Conservation (phyloP, 1,284 basidiomycete genomes). For the Ganoderma sinense region DNA sequence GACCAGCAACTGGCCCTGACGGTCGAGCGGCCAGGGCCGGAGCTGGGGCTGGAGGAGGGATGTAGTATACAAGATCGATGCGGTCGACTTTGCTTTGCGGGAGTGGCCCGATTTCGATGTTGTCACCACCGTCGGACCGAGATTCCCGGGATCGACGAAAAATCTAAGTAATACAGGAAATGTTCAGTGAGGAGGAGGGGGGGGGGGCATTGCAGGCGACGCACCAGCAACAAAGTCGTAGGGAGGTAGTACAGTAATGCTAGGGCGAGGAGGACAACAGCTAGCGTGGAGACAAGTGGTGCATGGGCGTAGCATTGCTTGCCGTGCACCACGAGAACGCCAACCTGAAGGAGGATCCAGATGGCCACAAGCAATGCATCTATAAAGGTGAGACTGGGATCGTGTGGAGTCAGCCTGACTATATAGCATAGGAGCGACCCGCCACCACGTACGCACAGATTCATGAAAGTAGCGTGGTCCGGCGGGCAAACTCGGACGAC, state of each 20-base stretch:
- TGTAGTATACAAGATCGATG: constrained; percentile 81
- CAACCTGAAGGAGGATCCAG: background rate
- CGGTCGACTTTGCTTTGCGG: constrained; percentile 69
- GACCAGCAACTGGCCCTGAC: constrained; percentile 52
- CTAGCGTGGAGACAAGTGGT: background rate
- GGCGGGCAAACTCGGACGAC: background rate
- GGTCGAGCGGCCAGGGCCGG: constrained; percentile 41
- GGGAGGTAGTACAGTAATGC: constrained; percentile 70
- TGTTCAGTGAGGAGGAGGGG: background rate
- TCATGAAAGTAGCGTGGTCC: background rate
- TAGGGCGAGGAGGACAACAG: constrained; percentile 59
- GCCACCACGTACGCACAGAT: background rate
- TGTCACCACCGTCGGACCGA: constrained; percentile 32
- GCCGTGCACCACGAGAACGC: background rate
- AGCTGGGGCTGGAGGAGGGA: constrained; percentile 65
- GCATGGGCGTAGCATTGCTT: background rate
- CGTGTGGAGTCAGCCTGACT: background rate
- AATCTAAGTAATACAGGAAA: no score
- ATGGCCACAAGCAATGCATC: constrained; percentile 10
- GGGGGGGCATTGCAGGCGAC: background rate
- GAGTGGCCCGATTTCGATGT: constrained; percentile 61
- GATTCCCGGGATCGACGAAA: background rate
- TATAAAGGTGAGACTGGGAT: background rate
- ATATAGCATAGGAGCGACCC: no score
- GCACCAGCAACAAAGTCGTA: constrained; percentile 44